Percentiles rank a stretch among this genome's conserved stretches.
Evolutionary conservation across 78 protist genomes (phyloP).

Genomic region (Corallochytrium limacisporum): DNA sequence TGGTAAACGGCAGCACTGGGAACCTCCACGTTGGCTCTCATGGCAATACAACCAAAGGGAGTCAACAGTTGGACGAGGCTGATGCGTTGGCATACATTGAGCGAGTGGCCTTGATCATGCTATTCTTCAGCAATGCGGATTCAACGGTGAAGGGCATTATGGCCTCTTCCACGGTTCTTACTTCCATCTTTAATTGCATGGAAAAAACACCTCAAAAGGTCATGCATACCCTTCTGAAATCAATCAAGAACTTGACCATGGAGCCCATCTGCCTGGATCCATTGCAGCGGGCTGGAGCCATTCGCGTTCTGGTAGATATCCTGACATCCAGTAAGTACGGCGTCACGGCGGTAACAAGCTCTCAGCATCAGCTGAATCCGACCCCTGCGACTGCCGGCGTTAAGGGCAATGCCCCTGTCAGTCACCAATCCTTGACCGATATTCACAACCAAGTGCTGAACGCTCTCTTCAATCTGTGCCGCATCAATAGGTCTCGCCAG

Average conservation of each 20-base stretch:
- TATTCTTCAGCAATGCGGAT: not conserved
- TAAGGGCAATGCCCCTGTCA: not conserved
- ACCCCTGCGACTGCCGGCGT: too few species aligned
- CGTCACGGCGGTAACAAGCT: not conserved
- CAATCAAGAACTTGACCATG: conserved; percentile 47
- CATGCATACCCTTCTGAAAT: conserved; percentile 24
- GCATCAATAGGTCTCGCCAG: conserved; percentile 61
- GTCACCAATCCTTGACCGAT: not conserved
- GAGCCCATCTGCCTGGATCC: conserved; percentile 22
- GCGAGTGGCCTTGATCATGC: too few species aligned
- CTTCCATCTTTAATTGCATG: conserved; percentile 1
- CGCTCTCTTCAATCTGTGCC: conserved; percentile 68
- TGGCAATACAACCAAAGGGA: not conserved
- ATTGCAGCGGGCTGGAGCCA: not conserved
- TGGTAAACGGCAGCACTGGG: not conserved
- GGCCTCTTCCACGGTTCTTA: conserved; percentile 1
- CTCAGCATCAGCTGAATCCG: not conserved
- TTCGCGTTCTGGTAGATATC: too few species aligned
- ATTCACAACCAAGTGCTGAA: conserved; percentile 44
- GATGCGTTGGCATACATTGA: too few species aligned
- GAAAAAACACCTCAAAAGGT: conserved; percentile 25
- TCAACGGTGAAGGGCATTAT: too few species aligned
- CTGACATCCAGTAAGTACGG: not conserved
- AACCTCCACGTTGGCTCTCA: not conserved
- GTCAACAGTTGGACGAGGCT: not conserved